phyloP scores from a whole-genome alignment of 768 basidiomycete genomes.

The Hemileccinum impolitum region DNA sequence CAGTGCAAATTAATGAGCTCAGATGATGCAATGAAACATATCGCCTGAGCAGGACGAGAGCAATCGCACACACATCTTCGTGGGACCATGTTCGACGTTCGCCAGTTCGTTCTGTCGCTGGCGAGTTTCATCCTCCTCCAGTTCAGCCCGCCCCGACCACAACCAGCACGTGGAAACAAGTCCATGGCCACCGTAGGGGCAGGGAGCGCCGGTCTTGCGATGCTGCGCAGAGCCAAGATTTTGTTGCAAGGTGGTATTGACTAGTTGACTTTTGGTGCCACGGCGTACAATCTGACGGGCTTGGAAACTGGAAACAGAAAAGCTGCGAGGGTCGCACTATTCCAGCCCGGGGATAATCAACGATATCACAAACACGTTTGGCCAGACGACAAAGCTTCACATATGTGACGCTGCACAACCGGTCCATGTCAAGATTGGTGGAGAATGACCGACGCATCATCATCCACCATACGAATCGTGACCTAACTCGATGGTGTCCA shows the following conservation, averaged over 20 bases:
- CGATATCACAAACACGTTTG: too few species aligned
- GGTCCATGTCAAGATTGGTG: constrained; percentile 40
- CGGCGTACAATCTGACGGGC: too few species aligned
- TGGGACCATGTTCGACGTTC: constrained; percentile 10
- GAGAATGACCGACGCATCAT: constrained; percentile 35
- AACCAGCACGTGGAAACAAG: constrained; percentile 26
- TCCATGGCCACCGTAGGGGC: constrained; percentile 57
- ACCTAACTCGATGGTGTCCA: too few species aligned
- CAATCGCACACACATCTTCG: too few species aligned
- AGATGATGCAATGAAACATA: too few species aligned
- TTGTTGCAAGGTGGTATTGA: constrained; percentile 19
- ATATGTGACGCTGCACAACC: constrained; percentile 34
- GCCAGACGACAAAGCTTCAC: constrained; percentile 35
- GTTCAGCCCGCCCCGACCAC: background rate
- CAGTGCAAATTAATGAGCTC: too few species aligned
- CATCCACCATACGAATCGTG: too few species aligned
- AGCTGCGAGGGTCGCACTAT: too few species aligned
- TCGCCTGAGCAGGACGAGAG: too few species aligned
- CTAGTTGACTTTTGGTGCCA: background rate
- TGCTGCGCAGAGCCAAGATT: constrained; percentile 39
- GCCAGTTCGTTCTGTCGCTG: constrained; percentile 9
- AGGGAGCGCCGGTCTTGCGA: constrained; percentile 54
- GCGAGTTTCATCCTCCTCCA: constrained; percentile 8
- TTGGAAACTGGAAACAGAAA: constrained; percentile 15
- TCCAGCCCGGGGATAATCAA: too few species aligned